Percentiles rank a stretch among this genome's conserved stretches.
Conservation (phyloP, 2,329 filamentous ascomycete species). For the Colletotrichum eremochloae region DNA sequence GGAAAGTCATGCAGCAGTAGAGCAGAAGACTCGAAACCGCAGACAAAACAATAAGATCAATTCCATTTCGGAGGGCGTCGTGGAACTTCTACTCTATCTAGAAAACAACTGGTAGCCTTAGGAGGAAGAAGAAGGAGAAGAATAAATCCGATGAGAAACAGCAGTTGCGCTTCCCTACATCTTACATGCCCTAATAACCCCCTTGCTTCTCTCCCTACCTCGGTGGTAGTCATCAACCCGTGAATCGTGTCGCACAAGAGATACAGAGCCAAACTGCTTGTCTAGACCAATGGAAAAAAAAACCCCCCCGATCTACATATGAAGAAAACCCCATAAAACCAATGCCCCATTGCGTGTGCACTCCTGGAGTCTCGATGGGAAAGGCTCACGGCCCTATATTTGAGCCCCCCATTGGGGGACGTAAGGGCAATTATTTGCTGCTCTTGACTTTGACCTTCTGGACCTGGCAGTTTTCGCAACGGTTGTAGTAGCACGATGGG, state of each 20-base stretch:
- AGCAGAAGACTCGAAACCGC: no score
- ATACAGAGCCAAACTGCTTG: neutral
- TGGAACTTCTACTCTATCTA: slow-evolving; percentile 21
- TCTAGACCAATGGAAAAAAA: neutral
- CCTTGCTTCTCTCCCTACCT: no score
- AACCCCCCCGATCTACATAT: neutral
- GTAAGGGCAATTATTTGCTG: neutral
- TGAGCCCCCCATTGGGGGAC: neutral
- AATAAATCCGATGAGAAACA: neutral
- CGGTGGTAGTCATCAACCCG: neutral
- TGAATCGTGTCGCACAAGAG: neutral
- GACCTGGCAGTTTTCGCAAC: slow-evolving; percentile 4
- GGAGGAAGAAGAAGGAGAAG: neutral
- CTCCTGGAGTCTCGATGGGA: no score
- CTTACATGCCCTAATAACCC: neutral
- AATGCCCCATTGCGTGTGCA: neutral
- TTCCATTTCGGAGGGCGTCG: neutral
- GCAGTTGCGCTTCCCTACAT: neutral
- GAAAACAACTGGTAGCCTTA: neutral
- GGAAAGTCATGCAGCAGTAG: no score
- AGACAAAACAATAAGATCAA: neutral
- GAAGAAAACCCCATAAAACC: no score
- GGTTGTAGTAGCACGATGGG: slow-evolving; percentile 9
- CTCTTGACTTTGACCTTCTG: neutral
- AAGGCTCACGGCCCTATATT: neutral